Conservation (phyloP, 2,329 filamentous ascomycete species). For the Phoma herbarum region DNA sequence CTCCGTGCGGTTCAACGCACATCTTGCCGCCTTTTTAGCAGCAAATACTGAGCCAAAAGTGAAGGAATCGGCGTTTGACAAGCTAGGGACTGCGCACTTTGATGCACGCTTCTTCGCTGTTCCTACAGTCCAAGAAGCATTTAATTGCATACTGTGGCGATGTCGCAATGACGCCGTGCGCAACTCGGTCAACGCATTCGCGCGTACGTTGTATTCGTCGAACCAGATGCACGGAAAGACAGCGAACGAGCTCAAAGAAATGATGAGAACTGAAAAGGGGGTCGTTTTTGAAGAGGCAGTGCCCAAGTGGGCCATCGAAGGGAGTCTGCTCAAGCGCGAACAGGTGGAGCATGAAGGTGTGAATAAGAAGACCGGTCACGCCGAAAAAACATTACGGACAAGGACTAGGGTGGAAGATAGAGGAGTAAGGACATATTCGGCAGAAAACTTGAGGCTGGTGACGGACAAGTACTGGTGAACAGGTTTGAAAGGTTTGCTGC, state of each 20-base stretch:
- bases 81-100: constrained; percentile 39
- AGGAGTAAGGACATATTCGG: constrained; percentile 37
- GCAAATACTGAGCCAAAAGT: constrained; percentile 31
- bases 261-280: constrained; percentile 38
- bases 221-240: constrained; percentile 40
- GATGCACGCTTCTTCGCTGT: constrained; percentile 43
- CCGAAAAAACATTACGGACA: constrained; percentile 35
- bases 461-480: constrained; percentile 37
- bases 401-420: constrained; percentile 38
- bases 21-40: constrained; percentile 28
- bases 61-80: constrained; percentile 23
- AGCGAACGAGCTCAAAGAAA: constrained; percentile 31
- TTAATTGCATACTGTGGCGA: constrained; percentile 45
- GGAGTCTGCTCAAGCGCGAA: constrained; percentile 44
- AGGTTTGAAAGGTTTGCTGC: too few species aligned
- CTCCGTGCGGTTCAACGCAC: constrained; percentile 39
- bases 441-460: constrained; percentile 36
- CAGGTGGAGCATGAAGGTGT: constrained; percentile 41
- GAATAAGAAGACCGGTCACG: constrained; percentile 38
- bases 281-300: constrained; percentile 38
- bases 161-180: constrained; percentile 44
- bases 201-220: constrained; percentile 37
- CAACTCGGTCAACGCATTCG: constrained; percentile 41
- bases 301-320: constrained; percentile 45
- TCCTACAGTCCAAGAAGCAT: constrained; percentile 35